A percentile compares a stretch with the other conserved stretches of the same genome.
Evolutionary conservation across 805 yeast genomes (phyloP).

Genomic region (Candida stauntonica): DNA sequence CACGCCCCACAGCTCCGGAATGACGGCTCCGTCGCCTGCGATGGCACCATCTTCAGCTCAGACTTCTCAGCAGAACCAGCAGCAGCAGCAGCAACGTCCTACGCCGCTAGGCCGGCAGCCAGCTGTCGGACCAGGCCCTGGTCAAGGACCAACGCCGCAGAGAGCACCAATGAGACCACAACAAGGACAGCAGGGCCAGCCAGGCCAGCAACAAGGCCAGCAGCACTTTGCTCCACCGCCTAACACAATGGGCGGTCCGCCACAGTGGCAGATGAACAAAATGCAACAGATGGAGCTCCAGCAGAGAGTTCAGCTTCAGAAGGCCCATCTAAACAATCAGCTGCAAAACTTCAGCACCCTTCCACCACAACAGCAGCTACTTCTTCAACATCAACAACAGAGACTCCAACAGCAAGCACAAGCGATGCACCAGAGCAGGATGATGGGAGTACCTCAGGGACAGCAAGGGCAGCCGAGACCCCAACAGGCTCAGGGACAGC

Average conservation of each 20-base stretch:
- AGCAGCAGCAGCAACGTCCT: conserved; percentile 6
- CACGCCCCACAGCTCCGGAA: conserved; percentile 14
- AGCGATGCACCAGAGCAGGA: conserved; percentile 11
- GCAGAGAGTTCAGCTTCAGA: conserved; percentile 24
- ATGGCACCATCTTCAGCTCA: neutral
- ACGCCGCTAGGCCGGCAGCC: conserved; percentile 11
- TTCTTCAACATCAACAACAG: conserved; percentile 16
- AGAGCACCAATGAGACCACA: conserved; percentile 11
- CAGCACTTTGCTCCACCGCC: conserved; percentile 7
- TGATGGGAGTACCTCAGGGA: conserved; percentile 14
- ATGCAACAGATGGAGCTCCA: conserved; percentile 21
- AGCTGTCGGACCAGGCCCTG: conserved; percentile 4
- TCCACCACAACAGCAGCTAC: conserved; percentile 20
- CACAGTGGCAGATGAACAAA: conserved; percentile 9
- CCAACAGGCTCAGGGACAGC: conserved; percentile 7
- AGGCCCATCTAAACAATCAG: conserved; percentile 21
- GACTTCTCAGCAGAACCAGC: conserved; percentile 2
- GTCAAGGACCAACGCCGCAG: conserved; percentile 3
- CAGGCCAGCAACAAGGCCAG: too few relatives aligned
- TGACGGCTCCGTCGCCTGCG: conserved; percentile 19
- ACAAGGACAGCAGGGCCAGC: conserved; percentile 6
- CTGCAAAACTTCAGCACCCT: conserved; percentile 14
- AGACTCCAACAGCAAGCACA: conserved; percentile 13
- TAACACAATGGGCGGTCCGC: conserved; percentile 3
- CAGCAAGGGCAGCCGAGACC: conserved; percentile 18